Base-by-base conservation (phyloP, 768 basidiomycete genomes). In the Tephrocybe sp. region DNA sequence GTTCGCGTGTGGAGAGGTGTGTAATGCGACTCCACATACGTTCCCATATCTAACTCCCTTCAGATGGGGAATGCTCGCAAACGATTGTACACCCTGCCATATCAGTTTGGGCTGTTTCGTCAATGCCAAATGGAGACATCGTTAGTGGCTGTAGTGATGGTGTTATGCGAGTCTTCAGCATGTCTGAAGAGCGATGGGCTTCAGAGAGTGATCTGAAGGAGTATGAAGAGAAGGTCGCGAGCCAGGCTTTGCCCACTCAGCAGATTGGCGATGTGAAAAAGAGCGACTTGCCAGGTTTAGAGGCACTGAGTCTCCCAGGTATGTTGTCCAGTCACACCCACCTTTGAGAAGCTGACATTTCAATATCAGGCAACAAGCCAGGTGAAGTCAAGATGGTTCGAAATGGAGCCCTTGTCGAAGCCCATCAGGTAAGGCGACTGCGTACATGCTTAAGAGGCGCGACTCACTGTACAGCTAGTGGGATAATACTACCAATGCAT, bases 221-320 rank as follows among this genome's bases (percentile, higher is more conserved):
- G 11, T 90, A 86, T 57, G 92, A 94, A 30, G 83, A 84, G 17
- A 72, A 80, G 42, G 83, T 98, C 15, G 83, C 91, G 1, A 83
- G 75, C 48, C 88, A 95, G 58, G 77, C 90, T 6, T 71, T 99
- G 12, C 85, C 95, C 21, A 74, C 88, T 54, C 90, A 93, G 53
- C 89, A 95, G 68, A 76, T 97, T 11, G 94, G 95, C 23, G 93
- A 97, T 68, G 81, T 99, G 46, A 95, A 94, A 70, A 93, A 93
- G 71, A 78, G 86, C 26, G 91, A 98, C 68, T 72, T 98, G 39
- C 90, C 90, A 3, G 91, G 93, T 0, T 70, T 75, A n/a, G 95
- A 99, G 62, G 93, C 85, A 1, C 72, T 99, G 51, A 70, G 66
- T 33, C 55, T 68, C 30, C 87, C 90, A 64, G 92, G 93, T 90